phyloP scores from a whole-genome alignment of 768 basidiomycete genomes.

The Russula emetica region DNA sequence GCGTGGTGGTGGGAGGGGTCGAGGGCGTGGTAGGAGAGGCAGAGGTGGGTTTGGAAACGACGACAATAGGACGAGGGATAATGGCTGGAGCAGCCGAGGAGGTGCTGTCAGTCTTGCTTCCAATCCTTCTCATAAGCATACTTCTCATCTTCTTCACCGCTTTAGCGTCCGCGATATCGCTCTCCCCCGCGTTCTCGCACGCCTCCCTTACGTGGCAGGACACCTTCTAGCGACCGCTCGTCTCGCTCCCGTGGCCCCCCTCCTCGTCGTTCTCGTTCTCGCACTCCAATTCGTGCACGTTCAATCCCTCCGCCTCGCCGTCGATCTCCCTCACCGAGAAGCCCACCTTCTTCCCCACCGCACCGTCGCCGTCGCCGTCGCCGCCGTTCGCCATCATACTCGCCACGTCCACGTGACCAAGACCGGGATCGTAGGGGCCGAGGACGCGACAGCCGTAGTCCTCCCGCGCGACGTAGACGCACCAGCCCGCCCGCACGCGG shows the following conservation, averaged over 20 bases:
- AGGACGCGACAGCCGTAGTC: slow-evolving; percentile 49
- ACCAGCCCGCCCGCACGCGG: slow-evolving; percentile 29
- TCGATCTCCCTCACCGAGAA: slow-evolving; percentile 26
- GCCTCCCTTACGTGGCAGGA: slow-evolving; percentile 31
- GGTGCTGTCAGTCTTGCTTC: slow-evolving; percentile 44
- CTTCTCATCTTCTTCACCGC: slow-evolving; percentile 32
- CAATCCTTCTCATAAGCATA: slow-evolving; percentile 19
- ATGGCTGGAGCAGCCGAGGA: slow-evolving; percentile 65
- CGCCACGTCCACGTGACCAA: slow-evolving; percentile 47
- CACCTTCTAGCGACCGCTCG: slow-evolving; percentile 35
- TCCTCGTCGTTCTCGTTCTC: slow-evolving; percentile 34
- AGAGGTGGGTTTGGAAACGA: slow-evolving; percentile 46
- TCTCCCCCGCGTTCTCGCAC: slow-evolving; percentile 40
- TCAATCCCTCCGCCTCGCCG: slow-evolving; percentile 28
- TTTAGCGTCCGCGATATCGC: slow-evolving; percentile 43
- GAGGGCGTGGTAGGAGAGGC: slow-evolving; percentile 52
- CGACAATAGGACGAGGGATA: slow-evolving; percentile 45
- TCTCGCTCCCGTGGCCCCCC: slow-evolving; percentile 43
- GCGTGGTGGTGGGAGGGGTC: slow-evolving; percentile 50
- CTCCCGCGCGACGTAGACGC: slow-evolving; percentile 39
- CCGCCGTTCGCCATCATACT: slow-evolving; percentile 46
- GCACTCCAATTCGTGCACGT: slow-evolving; percentile 26
- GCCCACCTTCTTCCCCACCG: slow-evolving; percentile 25
- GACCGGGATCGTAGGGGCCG: slow-evolving; percentile 29
- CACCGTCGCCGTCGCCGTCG: slow-evolving; percentile 40